Evolutionary conservation across 768 basidiomycete species (phyloP).

Genomic region (Pleurotus sapidus): DNA sequence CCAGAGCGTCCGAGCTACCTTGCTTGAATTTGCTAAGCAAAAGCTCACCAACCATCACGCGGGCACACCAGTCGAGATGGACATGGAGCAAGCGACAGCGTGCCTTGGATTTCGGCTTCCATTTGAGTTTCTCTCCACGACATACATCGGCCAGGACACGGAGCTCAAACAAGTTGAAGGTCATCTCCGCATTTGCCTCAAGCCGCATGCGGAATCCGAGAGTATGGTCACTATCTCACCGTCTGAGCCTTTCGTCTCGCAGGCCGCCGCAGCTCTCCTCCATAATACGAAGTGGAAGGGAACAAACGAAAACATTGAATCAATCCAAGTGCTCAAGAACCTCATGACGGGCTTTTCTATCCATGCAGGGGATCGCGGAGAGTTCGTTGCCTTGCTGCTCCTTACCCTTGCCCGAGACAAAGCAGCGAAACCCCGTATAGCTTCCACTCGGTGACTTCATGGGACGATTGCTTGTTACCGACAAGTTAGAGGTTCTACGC

Average conservation of each 20-base stretch:
- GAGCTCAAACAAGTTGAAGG: constrained; percentile 7
- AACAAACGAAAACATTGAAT: constrained; percentile 8
- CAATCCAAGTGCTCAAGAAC: constrained; percentile 9
- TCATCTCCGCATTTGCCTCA: constrained; percentile 11
- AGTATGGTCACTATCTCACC: constrained; percentile 9
- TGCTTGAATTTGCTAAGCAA: background rate
- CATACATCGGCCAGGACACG: background rate
- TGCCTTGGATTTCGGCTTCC: constrained; percentile 8
- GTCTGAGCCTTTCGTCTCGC: constrained; percentile 8
- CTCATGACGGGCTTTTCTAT: constrained; percentile 2
- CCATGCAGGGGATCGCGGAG: constrained; percentile 9
- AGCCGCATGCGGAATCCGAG: constrained; percentile 7
- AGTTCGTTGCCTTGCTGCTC: constrained; percentile 9
- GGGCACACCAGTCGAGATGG: background rate
- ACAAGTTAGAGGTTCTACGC: background rate
- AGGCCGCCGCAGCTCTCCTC: constrained; percentile 19
- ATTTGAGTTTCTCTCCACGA: constrained; percentile 8
- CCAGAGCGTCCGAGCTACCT: background rate
- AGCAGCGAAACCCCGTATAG: background rate
- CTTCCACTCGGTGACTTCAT: background rate
- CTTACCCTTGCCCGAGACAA: constrained; percentile 9
- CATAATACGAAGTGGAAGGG: constrained; percentile 12
- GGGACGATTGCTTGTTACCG: background rate
- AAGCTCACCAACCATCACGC: constrained; percentile 2
- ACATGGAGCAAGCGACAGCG: background rate